Evolutionary conservation across 2,329 filamentous ascomycete species (phyloP).

Genomic region (Talaromyces sp.): DNA sequence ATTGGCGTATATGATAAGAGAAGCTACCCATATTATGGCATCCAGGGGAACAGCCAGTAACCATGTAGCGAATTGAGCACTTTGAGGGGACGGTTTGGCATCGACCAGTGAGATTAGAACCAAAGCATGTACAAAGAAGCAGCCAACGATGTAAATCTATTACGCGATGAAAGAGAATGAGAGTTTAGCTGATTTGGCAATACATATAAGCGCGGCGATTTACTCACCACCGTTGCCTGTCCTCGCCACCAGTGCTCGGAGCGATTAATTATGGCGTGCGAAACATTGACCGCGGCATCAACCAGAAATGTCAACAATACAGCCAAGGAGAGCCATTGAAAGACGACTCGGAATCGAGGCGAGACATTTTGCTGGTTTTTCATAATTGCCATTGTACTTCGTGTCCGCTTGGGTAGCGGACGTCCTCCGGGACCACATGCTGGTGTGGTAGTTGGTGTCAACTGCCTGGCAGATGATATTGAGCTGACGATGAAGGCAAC

Average conservation of each 20-base stretch:
- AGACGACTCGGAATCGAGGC: constrained; percentile 66
- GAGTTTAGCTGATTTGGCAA: background rate
- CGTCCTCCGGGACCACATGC: constrained; percentile 82
- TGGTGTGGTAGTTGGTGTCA: constrained; percentile 47
- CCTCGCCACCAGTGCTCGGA: constrained; percentile 78
- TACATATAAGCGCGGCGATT: background rate
- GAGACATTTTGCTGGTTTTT: constrained; percentile 60
- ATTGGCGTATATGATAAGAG: constrained; percentile 66
- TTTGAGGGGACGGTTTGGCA: constrained; percentile 74
- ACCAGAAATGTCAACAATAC: constrained; percentile 72
- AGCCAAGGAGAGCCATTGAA: constrained; percentile 71
- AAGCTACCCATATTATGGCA: constrained; percentile 66
- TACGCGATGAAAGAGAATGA: background rate
- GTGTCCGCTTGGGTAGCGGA: constrained; percentile 68
- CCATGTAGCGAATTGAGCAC: constrained; percentile 81
- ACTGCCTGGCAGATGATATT: constrained; percentile 54
- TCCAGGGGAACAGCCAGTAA: constrained; percentile 70
- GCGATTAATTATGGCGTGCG: constrained; percentile 68
- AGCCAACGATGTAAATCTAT: constrained; percentile 80
- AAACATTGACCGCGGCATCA: constrained; percentile 70
- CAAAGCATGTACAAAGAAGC: constrained; percentile 83
- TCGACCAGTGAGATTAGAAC: constrained; percentile 85
- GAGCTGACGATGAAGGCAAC: constrained; percentile 61
- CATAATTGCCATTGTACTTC: constrained; percentile 48
- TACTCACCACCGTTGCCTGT: constrained; percentile 69